Evolutionary conservation across 2,329 filamentous ascomycete genomes (phyloP).

Genomic region (Diaporthe ampelina): DNA sequence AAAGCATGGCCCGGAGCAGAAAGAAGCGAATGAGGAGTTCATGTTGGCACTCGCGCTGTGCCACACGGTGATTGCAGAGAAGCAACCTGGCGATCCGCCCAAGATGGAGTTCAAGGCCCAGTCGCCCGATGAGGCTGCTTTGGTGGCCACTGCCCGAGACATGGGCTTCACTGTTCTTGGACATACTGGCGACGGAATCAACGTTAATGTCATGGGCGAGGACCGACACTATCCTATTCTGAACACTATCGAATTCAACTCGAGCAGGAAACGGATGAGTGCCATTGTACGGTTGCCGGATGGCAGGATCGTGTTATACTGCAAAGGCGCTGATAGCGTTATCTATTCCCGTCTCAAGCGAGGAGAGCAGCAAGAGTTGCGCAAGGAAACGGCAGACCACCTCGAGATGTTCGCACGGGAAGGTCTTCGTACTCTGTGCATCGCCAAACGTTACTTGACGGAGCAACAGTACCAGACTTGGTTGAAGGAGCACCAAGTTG

Average conservation of each 20-base stretch:
- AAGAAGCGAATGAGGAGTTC: conserved; percentile 84
- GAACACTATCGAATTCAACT: conserved; percentile 98
- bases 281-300: conserved; percentile 96
- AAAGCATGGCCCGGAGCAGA: conserved; percentile 81
- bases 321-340: conserved; percentile 97
- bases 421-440: conserved; percentile 93
- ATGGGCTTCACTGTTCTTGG: conserved; percentile 95
- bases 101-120: conserved; percentile 97
- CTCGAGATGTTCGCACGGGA: conserved; percentile 97
- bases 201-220: conserved; percentile 87
- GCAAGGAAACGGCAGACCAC: conserved; percentile 88
- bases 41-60: conserved; percentile 97
- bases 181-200: conserved; percentile 82
- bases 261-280: conserved; percentile 96
- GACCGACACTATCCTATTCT: conserved; percentile 89
- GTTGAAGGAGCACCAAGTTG: conserved; percentile 89
- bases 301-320: conserved; percentile 89
- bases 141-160: conserved; percentile 94
- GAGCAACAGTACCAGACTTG: conserved; percentile 89
- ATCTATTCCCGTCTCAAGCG: conserved; percentile 92
- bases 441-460: conserved; percentile 84
- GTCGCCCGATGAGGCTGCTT: conserved; percentile 94
- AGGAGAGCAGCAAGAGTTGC: conserved; percentile 88
- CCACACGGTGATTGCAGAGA: conserved; percentile 95
- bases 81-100: conserved; percentile 88